Evolutionary conservation across 1,284 basidiomycete genomes (phyloP).

Genomic region (Pholiota adiposa): DNA sequence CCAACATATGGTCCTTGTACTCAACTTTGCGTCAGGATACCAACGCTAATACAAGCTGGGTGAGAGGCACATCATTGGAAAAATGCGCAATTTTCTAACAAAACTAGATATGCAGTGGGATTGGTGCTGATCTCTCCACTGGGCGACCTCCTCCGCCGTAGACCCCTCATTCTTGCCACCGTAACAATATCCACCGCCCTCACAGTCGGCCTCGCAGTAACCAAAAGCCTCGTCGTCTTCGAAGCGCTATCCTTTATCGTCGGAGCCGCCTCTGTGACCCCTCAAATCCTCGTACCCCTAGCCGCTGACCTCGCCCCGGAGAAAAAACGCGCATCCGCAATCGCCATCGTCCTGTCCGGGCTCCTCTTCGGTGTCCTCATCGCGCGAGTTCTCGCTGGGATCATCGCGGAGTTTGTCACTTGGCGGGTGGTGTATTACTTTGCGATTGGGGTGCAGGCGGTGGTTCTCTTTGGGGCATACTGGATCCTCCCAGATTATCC

Average conservation of each 20-base stretch:
- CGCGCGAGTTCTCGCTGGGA: slow-evolving; percentile 69
- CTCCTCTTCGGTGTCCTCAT: slow-evolving; percentile 66
- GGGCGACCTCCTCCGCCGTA: slow-evolving; percentile 70
- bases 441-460: slow-evolving; percentile 58
- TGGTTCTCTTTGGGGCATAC: slow-evolving; percentile 58
- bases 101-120: slow-evolving; percentile 56
- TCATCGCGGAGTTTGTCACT: slow-evolving; percentile 62
- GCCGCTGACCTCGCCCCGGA: slow-evolving; percentile 71
- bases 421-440: slow-evolving; percentile 74
- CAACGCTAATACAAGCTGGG: slow-evolving; percentile 56
- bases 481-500: slow-evolving; percentile 73
- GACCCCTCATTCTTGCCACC: slow-evolving; percentile 54
- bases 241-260: slow-evolving; percentile 61
- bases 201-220: slow-evolving; percentile 60
- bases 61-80: slow-evolving; percentile 23
- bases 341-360: slow-evolving; percentile 59
- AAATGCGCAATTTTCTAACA: background rate
- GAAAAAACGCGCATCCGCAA: slow-evolving; percentile 60
- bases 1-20: background rate
- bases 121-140: slow-evolving; percentile 66
- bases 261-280: slow-evolving; percentile 57
- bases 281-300: slow-evolving; percentile 65
- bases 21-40: slow-evolving; percentile 37
- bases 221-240: slow-evolving; percentile 52
- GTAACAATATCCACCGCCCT: slow-evolving; percentile 50